Percentiles rank a stretch among this genome's conserved stretches.
Evolutionary conservation across 75 land plant genomes (phyloP).

Genomic region (Cupressus sempervirens): DNA sequence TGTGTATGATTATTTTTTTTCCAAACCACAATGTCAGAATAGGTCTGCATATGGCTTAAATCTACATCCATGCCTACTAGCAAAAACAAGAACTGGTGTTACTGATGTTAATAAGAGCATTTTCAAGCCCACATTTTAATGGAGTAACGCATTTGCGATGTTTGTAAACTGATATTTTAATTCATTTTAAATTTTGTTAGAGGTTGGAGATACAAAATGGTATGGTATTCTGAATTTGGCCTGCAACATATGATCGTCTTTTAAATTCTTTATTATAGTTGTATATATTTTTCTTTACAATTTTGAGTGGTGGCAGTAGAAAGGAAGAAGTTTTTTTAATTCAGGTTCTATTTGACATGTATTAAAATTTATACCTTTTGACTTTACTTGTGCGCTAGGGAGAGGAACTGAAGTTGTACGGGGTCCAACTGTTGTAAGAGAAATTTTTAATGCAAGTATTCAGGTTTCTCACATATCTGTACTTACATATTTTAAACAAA

Average conservation of each 20-base stretch:
- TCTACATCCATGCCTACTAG: background rate
- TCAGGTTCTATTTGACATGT: too few species aligned
- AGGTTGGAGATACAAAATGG: background rate
- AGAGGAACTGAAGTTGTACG: too few species aligned
- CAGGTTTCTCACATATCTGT: too few species aligned
- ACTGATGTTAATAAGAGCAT: background rate
- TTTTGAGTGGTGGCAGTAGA: background rate
- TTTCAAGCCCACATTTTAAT: background rate
- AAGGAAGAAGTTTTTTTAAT: background rate
- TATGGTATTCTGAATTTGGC: background rate
- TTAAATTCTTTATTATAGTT: background rate
- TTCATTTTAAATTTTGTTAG: background rate
- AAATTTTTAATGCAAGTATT: background rate
- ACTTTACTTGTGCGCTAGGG: background rate
- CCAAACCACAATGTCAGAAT: background rate
- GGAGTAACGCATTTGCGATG: background rate
- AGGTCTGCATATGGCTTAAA: background rate
- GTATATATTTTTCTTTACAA: background rate
- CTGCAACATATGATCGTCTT: background rate
- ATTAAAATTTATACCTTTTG: background rate
- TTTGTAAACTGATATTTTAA: background rate
- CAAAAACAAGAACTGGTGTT: background rate
- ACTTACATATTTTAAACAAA: too few species aligned
- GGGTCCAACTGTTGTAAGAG: too few species aligned
- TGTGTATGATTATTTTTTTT: background rate